phyloP scores from a whole-genome alignment of 768 basidiomycete genomes.

The Gloeostereum incarnatum region DNA sequence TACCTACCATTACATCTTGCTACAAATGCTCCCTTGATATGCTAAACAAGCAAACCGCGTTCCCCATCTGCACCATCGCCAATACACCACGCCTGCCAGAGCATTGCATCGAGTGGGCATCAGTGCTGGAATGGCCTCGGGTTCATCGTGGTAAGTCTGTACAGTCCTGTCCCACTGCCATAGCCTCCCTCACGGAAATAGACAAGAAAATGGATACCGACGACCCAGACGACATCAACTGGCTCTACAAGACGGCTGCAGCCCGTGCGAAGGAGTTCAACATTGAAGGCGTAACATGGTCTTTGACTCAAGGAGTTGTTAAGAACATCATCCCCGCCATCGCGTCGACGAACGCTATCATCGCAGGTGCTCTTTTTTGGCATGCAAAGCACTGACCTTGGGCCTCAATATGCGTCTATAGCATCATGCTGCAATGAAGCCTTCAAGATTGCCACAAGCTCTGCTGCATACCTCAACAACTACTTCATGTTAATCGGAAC shows the following conservation, averaged over 20 bases:
- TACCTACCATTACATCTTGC: slow-evolving; percentile 92
- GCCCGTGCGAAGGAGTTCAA: slow-evolving; percentile 89
- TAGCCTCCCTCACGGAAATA: slow-evolving; percentile 18
- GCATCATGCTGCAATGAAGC: slow-evolving; percentile 99
- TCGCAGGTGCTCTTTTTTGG: slow-evolving; percentile 56
- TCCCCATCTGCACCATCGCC: slow-evolving; percentile 98
- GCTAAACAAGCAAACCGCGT: slow-evolving; percentile 94
- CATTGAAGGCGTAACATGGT: slow-evolving; percentile 98
- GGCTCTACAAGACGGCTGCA: slow-evolving; percentile 78
- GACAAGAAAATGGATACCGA: slow-evolving; percentile 97
- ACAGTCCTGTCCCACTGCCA: not conserved
- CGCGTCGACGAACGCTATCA: slow-evolving; percentile 97
- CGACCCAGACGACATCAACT: slow-evolving; percentile 92
- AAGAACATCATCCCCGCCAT: slow-evolving; percentile 99
- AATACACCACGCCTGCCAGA: slow-evolving; percentile 97
- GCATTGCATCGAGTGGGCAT: slow-evolving; percentile 99
- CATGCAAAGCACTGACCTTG: not conserved
- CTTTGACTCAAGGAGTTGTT: slow-evolving; percentile 94
- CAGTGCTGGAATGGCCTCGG: slow-evolving; percentile 97
- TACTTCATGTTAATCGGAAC: slow-evolving; percentile 99
- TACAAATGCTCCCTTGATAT: slow-evolving; percentile 98
- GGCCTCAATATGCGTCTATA: slow-evolving; percentile 15
- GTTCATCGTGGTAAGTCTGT: slow-evolving; percentile 67
- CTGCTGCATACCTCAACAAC: slow-evolving; percentile 90
- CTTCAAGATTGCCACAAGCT: slow-evolving; percentile 95